A percentile compares a stretch with the other conserved stretches of the same genome.
These are phyloP conservation scores for Aspergillus pseudotamarii DNA, from an alignment of 2,329 filamentous ascomycete species.

Conservation along the genomic window DNA sequence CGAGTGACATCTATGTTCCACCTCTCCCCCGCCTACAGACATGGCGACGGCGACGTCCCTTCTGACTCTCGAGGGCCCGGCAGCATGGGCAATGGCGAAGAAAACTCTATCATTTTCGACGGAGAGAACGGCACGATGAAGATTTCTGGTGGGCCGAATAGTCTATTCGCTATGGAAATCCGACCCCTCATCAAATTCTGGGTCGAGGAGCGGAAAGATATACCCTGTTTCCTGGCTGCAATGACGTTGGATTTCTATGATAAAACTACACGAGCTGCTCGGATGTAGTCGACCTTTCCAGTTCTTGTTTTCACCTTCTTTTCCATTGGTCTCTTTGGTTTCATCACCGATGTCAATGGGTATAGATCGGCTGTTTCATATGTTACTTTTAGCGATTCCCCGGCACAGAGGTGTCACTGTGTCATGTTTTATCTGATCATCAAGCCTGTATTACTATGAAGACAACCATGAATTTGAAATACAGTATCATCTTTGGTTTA, in stretches of 20 bases:
- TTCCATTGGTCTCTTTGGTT: conserved; percentile 12
- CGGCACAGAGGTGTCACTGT: conserved; percentile 25
- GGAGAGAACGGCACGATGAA: conserved; percentile 98
- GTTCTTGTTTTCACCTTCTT: conserved; percentile 2
- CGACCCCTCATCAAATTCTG: conserved; percentile 88
- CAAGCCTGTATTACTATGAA: background rate
- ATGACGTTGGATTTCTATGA: conserved; percentile 94
- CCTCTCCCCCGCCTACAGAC: conserved; percentile 58
- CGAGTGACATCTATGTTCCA: conserved; percentile 85
- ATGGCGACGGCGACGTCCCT: conserved; percentile 54
- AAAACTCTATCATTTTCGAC: conserved; percentile 76
- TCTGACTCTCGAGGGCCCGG: conserved; percentile 57
- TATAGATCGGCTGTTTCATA: background rate
- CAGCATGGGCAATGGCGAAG: conserved; percentile 51
- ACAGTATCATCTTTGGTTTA: background rate
- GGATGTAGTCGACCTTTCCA: conserved; percentile 28
- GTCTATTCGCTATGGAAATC: conserved; percentile 83
- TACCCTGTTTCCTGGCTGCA: conserved; percentile 89
- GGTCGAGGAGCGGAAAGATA: conserved; percentile 91
- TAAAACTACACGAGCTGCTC: conserved; percentile 47
- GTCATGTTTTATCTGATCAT: conserved; percentile 21
- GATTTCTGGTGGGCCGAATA: conserved; percentile 85
- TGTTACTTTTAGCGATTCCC: conserved; percentile 28
- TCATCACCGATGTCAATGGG: background rate
- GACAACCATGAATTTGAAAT: background rate